These are phyloP conservation scores for Cyamopsis tetragonoloba DNA, from an alignment of 306 rosid genomes.

Conservation along the genomic window DNA sequence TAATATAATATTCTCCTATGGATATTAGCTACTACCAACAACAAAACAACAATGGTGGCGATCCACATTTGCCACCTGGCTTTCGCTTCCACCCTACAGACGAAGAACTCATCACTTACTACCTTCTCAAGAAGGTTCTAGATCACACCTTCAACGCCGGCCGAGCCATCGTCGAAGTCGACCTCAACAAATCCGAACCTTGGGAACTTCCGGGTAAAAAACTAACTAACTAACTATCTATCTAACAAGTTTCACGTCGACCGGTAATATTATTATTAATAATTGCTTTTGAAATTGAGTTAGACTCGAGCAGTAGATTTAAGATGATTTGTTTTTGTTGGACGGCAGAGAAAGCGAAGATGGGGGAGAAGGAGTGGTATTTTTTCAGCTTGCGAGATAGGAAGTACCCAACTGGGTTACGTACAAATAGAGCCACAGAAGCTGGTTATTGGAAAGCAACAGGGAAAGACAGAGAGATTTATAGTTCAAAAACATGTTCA, in stretches of 20 bases:
- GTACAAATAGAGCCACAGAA: constrained; percentile 82
- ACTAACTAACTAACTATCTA: too few relatives aligned
- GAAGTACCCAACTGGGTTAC: constrained; percentile 77
- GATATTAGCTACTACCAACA: constrained; percentile 16
- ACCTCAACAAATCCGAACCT: constrained; percentile 89
- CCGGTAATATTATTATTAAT: too few relatives aligned
- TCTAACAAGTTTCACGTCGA: too few relatives aligned
- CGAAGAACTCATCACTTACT: constrained; percentile 76
- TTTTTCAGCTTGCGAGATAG: constrained; percentile 73
- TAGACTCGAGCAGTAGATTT: too few relatives aligned
- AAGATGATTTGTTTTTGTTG: not conserved
- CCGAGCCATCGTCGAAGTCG: constrained; percentile 81
- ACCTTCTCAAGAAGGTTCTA: constrained; percentile 77
- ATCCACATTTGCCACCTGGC: constrained; percentile 66
- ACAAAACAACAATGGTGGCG: not conserved
- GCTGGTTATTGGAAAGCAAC: constrained; percentile 97
- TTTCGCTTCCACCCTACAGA: constrained; percentile 92
- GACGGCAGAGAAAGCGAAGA: constrained; percentile 62
- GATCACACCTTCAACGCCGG: constrained; percentile 63
- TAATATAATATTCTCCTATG: constrained; percentile 19
- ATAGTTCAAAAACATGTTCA: constrained; percentile 54
- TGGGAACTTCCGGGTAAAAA: constrained; percentile 81
- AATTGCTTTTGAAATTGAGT: too few relatives aligned
- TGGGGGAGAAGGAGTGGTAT: constrained; percentile 95
- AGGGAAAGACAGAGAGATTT: constrained; percentile 78